phyloP scores from a whole-genome alignment of 352 stramenopile genomes.

The Phytophthora pluvialis region DNA sequence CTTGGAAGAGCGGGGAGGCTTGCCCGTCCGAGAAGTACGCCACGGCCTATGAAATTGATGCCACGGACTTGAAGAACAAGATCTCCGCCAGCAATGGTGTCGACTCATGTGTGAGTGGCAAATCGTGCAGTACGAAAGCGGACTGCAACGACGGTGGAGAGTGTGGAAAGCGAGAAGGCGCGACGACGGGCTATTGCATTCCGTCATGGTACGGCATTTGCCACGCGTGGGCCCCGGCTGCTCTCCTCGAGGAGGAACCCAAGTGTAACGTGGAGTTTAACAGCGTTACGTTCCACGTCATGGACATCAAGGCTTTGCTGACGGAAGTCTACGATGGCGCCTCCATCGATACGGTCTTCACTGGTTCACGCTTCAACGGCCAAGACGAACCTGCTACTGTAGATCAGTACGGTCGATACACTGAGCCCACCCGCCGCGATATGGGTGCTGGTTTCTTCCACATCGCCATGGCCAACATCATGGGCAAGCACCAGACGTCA shows the following conservation, averaged over 20 bases:
- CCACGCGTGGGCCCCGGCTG: conserved; percentile 42
- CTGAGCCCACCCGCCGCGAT: conserved; percentile 45
- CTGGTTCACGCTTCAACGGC: conserved; percentile 49
- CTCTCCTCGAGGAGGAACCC: conserved; percentile 45
- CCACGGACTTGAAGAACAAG: conserved; percentile 37
- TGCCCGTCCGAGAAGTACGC: conserved; percentile 53
- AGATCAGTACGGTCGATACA: conserved; percentile 57
- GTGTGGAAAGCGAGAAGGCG: conserved; percentile 26
- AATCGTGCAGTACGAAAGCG: conserved; percentile 12
- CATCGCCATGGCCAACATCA: conserved; percentile 52
- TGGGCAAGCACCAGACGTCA: conserved; percentile 47
- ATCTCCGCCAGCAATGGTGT: conserved; percentile 40
- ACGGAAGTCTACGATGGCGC: conserved; percentile 50
- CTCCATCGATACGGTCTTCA: conserved; percentile 46
- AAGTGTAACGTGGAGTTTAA: conserved; percentile 48
- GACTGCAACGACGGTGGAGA: conserved; percentile 26
- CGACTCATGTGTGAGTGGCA: conserved; percentile 22
- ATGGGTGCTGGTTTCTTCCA: conserved; percentile 59
- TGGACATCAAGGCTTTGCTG: conserved; percentile 59
- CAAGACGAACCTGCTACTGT: conserved; percentile 14
- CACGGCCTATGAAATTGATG: conserved; percentile 37
- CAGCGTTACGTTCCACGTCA: conserved; percentile 45
- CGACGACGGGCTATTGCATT: conserved; percentile 30
- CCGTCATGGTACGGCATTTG: conserved; percentile 43
- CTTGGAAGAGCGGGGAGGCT: conserved; percentile 31